Conservation (phyloP, 768 basidiomycete species). For the Lentinula boryana region DNA sequence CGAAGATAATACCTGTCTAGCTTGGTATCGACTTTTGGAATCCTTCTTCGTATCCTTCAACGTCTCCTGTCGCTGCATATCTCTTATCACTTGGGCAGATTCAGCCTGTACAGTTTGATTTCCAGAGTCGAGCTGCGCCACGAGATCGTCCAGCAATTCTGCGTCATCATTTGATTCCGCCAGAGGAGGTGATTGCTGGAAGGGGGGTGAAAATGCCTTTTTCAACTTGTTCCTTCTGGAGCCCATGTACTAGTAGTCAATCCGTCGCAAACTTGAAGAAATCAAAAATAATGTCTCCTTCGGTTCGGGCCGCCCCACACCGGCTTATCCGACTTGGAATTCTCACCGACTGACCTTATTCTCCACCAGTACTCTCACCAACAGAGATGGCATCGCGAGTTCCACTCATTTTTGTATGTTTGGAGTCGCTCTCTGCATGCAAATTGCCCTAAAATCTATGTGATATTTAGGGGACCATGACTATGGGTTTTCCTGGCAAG, state of each 20-base stretch:
- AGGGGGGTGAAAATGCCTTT: slow-evolving; percentile 31
- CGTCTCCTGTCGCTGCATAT: slow-evolving; percentile 35
- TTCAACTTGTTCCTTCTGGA: slow-evolving; percentile 55
- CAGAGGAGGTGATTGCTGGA: slow-evolving; percentile 21
- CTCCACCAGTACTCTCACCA: neutral
- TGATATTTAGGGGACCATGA: neutral
- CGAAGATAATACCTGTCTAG: slow-evolving; percentile 52
- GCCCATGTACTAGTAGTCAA: slow-evolving; percentile 13
- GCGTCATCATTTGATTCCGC: slow-evolving; percentile 36
- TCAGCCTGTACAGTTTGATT: slow-evolving; percentile 45
- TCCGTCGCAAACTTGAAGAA: no score
- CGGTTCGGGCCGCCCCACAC: neutral
- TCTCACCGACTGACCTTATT: neutral
- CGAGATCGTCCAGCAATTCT: slow-evolving; percentile 66
- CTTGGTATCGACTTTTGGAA: slow-evolving; percentile 59
- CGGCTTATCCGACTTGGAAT: no score
- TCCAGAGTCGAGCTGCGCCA: slow-evolving; percentile 68
- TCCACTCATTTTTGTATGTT: slow-evolving; percentile 30
- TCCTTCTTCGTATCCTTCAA: slow-evolving; percentile 40
- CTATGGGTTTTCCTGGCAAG: slow-evolving; percentile 29
- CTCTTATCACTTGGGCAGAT: slow-evolving; percentile 40
- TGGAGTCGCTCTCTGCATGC: neutral
- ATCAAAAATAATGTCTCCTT: neutral
- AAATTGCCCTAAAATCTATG: neutral
- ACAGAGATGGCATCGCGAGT: slow-evolving; percentile 21